Evolutionary conservation across 305 asterid genomes (phyloP).

Genomic region (Andrographis paniculata): DNA sequence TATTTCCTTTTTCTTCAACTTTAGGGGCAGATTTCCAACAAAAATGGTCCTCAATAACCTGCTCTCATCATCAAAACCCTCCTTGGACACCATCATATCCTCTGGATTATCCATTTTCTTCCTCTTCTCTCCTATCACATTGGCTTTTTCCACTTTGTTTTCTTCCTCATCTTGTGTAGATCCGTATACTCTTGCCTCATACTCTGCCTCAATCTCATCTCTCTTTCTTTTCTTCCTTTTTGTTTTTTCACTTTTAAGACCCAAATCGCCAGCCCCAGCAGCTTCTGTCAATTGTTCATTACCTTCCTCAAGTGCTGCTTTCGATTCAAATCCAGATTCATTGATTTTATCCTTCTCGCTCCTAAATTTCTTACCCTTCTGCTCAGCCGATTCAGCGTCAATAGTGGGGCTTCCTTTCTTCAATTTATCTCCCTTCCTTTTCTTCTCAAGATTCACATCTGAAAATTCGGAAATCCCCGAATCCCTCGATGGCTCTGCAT

Average conservation of each 20-base stretch:
- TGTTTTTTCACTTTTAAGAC: constrained; percentile 21
- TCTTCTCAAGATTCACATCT: constrained; percentile 27
- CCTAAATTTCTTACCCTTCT: constrained; percentile 31
- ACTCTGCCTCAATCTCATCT: constrained; percentile 71
- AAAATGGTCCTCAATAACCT: constrained; percentile 81
- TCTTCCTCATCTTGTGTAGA: constrained; percentile 23
- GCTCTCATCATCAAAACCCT: constrained; percentile 87
- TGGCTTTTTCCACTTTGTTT: constrained; percentile 20
- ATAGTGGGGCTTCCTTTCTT: constrained; percentile 18
- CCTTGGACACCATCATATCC: constrained; percentile 61
- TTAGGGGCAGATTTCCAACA: constrained; percentile 82
- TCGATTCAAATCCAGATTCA: not conserved
- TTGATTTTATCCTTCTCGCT: constrained; percentile 11
- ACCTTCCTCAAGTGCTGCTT: constrained; percentile 7
- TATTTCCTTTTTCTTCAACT: constrained; percentile 68
- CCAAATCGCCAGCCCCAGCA: not conserved
- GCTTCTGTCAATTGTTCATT: not conserved
- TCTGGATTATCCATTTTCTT: constrained; percentile 73
- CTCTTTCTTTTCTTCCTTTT: constrained; percentile 82
- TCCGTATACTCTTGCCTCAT: constrained; percentile 55
- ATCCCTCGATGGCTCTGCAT: constrained; percentile 2
- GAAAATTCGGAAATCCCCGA: constrained; percentile 20
- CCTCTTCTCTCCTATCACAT: constrained; percentile 77
- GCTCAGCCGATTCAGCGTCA: constrained; percentile 23
- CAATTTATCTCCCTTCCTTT: constrained; percentile 27